A percentile compares a stretch with the other conserved stretches of the same genome.
phyloP scores from a whole-genome alignment of 371 early-diverging fungal species.

The Lichtheimia hyalospora region DNA sequence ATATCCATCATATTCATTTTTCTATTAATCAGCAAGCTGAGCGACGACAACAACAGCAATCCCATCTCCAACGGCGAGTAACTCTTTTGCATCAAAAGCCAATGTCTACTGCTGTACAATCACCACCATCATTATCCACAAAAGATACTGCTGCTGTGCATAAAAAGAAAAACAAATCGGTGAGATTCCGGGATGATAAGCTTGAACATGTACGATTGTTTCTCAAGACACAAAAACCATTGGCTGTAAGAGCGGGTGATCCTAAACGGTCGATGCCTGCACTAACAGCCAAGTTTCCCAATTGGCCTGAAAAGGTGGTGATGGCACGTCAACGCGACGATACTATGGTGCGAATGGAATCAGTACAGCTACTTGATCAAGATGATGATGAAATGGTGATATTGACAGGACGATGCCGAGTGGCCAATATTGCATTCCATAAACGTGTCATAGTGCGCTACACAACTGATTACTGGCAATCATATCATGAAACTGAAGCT shows the following conservation, averaged over 20 bases:
- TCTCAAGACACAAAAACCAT: slow-evolving; percentile 56
- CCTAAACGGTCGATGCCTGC: slow-evolving; percentile 19
- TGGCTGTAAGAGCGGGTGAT: slow-evolving; percentile 42
- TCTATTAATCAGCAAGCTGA: background rate
- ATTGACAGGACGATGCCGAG: slow-evolving; percentile 60
- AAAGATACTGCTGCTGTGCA: background rate
- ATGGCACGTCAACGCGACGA: background rate
- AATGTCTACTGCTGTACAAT: slow-evolving; percentile 1
- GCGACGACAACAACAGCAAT: background rate
- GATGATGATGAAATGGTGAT: slow-evolving; percentile 36
- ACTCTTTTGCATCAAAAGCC: slow-evolving; percentile 3
- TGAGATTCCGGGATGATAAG: slow-evolving; percentile 25
- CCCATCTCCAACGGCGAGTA: background rate
- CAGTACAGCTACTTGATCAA: slow-evolving; percentile 21
- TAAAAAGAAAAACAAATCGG: slow-evolving; percentile 28
- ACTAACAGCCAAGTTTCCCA: slow-evolving; percentile 17
- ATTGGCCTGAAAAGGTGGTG: slow-evolving; percentile 30
- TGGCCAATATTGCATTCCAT: slow-evolving; percentile 77
- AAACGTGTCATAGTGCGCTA: slow-evolving; percentile 72
- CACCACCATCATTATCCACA: slow-evolving; percentile 3
- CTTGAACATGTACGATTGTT: slow-evolving; percentile 62
- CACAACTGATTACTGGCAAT: slow-evolving; percentile 71
- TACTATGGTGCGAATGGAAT: slow-evolving; percentile 26
- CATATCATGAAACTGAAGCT: slow-evolving; percentile 58
- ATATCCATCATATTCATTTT: background rate